These are phyloP conservation scores for Buddleja alternifolia DNA, from an alignment of 257 asterid genomes.

Conservation along the genomic window DNA sequence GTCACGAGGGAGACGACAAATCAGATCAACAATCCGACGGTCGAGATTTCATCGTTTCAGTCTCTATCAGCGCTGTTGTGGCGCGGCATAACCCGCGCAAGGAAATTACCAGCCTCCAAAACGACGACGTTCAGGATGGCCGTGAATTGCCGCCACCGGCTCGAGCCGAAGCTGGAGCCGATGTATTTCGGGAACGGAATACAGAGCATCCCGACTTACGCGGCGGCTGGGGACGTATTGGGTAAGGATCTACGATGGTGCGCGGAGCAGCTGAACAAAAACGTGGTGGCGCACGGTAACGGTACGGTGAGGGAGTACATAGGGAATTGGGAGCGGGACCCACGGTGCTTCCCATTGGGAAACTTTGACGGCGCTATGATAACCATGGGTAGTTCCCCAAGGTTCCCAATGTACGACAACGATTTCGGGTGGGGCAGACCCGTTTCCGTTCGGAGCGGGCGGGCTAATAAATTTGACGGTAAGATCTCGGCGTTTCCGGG, in stretches of 20 bases:
- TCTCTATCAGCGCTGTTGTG: constrained; percentile 55
- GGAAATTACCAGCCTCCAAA: constrained; percentile 44
- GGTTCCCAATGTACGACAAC: constrained; percentile 41
- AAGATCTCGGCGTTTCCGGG: constrained; percentile 62
- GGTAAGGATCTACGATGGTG: constrained; percentile 51
- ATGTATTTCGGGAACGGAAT: constrained; percentile 64
- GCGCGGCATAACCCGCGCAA: constrained; percentile 62
- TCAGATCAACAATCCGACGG: background rate
- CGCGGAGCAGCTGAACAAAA: constrained; percentile 50
- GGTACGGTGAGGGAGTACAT: constrained; percentile 41
- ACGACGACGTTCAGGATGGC: constrained; percentile 67
- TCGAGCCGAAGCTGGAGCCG: constrained; percentile 54
- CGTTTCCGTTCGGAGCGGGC: constrained; percentile 30
- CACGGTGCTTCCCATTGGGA: constrained; percentile 59
- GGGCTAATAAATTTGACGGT: constrained; percentile 48
- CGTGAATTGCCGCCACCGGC: constrained; percentile 58
- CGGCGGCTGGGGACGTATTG: constrained; percentile 49
- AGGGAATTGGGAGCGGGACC: constrained; percentile 49
- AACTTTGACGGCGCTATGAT: constrained; percentile 64
- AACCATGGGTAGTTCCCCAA: constrained; percentile 51
- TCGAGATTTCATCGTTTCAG: constrained; percentile 59
- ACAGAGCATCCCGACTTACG: constrained; percentile 61
- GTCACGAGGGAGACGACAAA: constrained; percentile 27
- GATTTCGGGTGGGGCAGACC: constrained; percentile 47
- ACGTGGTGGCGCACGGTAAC: constrained; percentile 47